phyloP scores from a whole-genome alignment of 768 basidiomycete genomes.

The Mrakia frigida region DNA sequence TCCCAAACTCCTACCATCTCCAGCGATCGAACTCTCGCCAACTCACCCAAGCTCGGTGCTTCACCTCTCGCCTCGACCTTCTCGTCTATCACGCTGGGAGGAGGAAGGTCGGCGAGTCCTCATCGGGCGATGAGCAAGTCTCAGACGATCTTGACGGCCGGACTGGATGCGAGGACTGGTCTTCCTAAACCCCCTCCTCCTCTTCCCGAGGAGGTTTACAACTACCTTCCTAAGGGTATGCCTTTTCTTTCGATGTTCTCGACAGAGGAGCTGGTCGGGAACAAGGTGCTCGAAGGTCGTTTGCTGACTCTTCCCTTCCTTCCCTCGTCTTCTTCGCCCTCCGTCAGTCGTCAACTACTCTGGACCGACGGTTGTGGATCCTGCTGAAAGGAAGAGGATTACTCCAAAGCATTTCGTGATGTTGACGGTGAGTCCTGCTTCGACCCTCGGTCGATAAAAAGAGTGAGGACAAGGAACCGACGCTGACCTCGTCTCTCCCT shows the following conservation, averaged over 20 bases:
- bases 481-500: background rate
- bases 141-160: background rate
- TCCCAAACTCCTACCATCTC: background rate
- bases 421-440: constrained; percentile 15
- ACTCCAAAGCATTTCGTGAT: constrained; percentile 53
- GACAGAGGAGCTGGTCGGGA: background rate
- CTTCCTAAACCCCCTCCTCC: background rate
- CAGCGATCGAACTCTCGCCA: background rate
- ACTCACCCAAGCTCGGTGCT: too few relatives aligned
- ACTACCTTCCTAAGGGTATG: constrained; percentile 41
- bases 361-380: background rate
- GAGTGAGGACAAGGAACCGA: too few relatives aligned
- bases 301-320: background rate
- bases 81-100: background rate
- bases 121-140: background rate
- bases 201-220: constrained; percentile 39
- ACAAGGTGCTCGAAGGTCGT: background rate
- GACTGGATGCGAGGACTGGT: background rate
- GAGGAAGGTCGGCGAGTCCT: background rate
- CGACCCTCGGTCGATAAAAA: too few relatives aligned
- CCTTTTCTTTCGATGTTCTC: constrained; percentile 28
- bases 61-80: background rate
- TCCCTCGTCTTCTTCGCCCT: too few relatives aligned
- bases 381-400: constrained; percentile 28
- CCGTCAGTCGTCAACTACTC: constrained; percentile 18